Evolutionary conservation across 2,329 filamentous ascomycete genomes (phyloP), one percentile per base, ranked within the genome.

Genomic region (Venturia oleaginea): DNA sequence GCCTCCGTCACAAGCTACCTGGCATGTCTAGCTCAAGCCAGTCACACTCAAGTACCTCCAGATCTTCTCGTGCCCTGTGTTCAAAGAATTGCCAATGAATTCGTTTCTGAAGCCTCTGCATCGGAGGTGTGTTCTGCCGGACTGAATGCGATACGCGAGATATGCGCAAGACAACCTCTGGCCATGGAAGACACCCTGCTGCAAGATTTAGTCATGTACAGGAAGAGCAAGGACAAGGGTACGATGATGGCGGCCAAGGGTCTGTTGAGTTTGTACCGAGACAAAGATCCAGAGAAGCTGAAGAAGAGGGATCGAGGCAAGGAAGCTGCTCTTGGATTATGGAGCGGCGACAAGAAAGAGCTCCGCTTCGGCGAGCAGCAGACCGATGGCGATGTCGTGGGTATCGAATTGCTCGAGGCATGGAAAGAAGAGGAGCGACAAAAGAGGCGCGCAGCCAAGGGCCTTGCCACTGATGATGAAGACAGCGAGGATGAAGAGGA

Each of bases 241-340:
- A 90, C 94, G n/a, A 92, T 96, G 84, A 97, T 99, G 94, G 94
- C 94, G 8, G 92, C 93, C 17, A 93, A 94, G 75, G 93, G 94
- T 68, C 80, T 99, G 7, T 80, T 99, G 51, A 91, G 91, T 30
- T 81, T 99, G 6, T 99, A 96, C 79, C 83, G 94, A 69, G 92
- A 97, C 72, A 89, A 96, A 17, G 92, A 89, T 42, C 91, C 94
- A 0, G 90, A 96, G 69, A 84, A 97, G 78, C 79, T 99, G 66
- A 89, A 88, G 76, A 95, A 91, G 81, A 86, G 89, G 72, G 94
- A 97, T 73, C 86, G 94, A 70, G 94, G 94, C 71, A 96, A 96
- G 79, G 87, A 92, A 63, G 94, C 94, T 15, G 86, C 91, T 0
- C 92, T 99, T 73, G 87, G 87, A 19, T 79, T 99, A 55, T 87